Evolutionary conservation across 2,329 filamentous ascomycete species (phyloP).

Genomic region (Pseudogymnoascus sp.): DNA sequence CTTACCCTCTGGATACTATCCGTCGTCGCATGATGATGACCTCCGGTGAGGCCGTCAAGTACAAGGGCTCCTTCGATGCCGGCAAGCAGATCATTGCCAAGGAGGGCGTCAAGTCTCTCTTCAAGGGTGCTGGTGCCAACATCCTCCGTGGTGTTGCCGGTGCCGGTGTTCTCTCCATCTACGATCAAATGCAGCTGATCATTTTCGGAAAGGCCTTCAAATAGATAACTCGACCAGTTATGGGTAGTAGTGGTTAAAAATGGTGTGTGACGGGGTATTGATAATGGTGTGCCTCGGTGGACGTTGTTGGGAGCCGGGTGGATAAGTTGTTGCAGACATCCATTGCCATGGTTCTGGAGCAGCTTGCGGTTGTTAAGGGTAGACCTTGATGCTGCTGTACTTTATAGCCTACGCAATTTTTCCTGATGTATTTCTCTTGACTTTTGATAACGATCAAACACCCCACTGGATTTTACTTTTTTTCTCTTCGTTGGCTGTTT

Average conservation of each 20-base stretch:
- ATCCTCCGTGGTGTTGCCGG: constrained; percentile 99
- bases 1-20: constrained; percentile 99
- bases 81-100: constrained; percentile 92
- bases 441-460: constrained; percentile 5
- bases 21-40: constrained; percentile 99
- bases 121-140: constrained; percentile 99
- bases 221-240: constrained; percentile 29
- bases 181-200: constrained; percentile 98
- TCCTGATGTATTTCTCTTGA: constrained; percentile 27
- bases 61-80: constrained; percentile 92
- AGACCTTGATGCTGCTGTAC: constrained; percentile 29
- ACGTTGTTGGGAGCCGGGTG: constrained; percentile 17
- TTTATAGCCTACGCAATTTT: constrained; percentile 33
- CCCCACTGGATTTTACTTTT: neutral
- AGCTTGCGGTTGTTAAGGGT: constrained; percentile 26
- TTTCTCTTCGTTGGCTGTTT: constrained; percentile 11
- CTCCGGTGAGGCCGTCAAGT: constrained; percentile 95
- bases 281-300: constrained; percentile 20
- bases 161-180: constrained; percentile 99
- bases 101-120: constrained; percentile 97
- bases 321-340: constrained; percentile 27
- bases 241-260: constrained; percentile 22
- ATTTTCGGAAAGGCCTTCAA: constrained; percentile 99
- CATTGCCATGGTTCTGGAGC: constrained; percentile 30
- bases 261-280: constrained; percentile 16